Evolutionary conservation across 2,329 filamentous ascomycete genomes (phyloP), one percentile per base, ranked within the genome.

Genomic region (Nigrospora oryzae): DNA sequence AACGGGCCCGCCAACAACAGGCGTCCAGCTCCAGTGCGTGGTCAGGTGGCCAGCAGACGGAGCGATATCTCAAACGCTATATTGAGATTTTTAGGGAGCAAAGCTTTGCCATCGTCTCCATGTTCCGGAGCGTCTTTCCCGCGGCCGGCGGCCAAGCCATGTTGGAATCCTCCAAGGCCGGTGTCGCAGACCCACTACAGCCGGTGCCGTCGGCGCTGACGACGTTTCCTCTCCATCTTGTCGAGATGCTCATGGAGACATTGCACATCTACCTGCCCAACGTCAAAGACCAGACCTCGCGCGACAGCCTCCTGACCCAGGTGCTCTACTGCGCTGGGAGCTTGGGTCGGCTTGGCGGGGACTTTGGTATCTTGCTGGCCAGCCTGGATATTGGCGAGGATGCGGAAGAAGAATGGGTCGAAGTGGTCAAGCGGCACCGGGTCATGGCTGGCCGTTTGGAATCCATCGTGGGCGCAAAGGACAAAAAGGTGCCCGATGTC

Each of bases 1-100:
- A 96, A 63, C 82, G 64, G 41, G 59, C 63, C 38, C 73, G 69
- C 13, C 69, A 75, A 48, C 64, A 63, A 45, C 64, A 71, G 32
- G 59, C 64, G 13, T 57, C 62, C 6, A 59, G 61, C 17, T 63
- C 64, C 10, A 63, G 62, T 36, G 60, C 64, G 33, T 85, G 76
- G 77, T 79, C 76, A 3, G 80, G 80, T 1, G 91, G 91, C 0
- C 89, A 95, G 57, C 93, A 97, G 62, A 96, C 90, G 1, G 93
- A 97, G 63, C 79, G 89, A 42, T 98, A 89, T 57, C 69, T 98
- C 37, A 98, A 97, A 64, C 79, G 90, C 40, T 98, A 95, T 64
- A 87, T 98, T 56, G 93, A 98, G 61, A 89, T 98, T 28, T 97
- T 97, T 62, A 85, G 93, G 43, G 93, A 98, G 65, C 93, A 98